Conservation (phyloP, 768 basidiomycete genomes). For the Tylopilus felleus region DNA sequence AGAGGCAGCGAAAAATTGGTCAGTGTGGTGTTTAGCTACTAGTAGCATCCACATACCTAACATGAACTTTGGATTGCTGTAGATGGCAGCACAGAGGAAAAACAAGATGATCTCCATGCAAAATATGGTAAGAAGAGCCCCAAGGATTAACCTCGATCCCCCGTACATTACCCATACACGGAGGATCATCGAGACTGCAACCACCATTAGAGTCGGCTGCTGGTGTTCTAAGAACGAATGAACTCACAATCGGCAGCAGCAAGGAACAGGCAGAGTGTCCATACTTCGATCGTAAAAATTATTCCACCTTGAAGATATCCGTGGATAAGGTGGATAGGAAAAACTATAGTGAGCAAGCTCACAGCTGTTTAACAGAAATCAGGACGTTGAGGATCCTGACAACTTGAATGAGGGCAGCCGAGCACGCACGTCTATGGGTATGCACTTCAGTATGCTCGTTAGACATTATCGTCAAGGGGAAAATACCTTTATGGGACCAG, state of each 20-base stretch:
- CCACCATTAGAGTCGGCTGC: background rate
- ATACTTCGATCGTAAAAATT: background rate
- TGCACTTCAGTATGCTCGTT: background rate
- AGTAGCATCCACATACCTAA: background rate
- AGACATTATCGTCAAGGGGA: background rate
- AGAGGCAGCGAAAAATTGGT: no score
- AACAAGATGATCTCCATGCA: background rate
- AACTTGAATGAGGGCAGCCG: background rate
- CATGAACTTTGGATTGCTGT: background rate
- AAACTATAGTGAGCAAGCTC: background rate
- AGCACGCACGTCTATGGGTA: slow-evolving; percentile 1
- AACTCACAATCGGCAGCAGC: slow-evolving; percentile 7
- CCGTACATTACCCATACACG: background rate
- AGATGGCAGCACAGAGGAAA: background rate
- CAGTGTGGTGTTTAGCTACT: no score
- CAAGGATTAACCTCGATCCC: background rate
- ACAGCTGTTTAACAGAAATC: slow-evolving; percentile 4
- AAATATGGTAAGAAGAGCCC: background rate
- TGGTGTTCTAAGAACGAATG: no score
- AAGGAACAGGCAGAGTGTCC: background rate
- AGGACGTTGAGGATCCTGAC: no score
- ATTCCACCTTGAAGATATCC: background rate
- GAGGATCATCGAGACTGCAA: slow-evolving; percentile 1
- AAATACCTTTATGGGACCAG: background rate
- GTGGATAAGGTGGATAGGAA: background rate